Percentiles rank a stretch among this genome's conserved stretches.
phyloP scores from a whole-genome alignment of 129 eudicot species.

The Pulicaria dysenterica region DNA sequence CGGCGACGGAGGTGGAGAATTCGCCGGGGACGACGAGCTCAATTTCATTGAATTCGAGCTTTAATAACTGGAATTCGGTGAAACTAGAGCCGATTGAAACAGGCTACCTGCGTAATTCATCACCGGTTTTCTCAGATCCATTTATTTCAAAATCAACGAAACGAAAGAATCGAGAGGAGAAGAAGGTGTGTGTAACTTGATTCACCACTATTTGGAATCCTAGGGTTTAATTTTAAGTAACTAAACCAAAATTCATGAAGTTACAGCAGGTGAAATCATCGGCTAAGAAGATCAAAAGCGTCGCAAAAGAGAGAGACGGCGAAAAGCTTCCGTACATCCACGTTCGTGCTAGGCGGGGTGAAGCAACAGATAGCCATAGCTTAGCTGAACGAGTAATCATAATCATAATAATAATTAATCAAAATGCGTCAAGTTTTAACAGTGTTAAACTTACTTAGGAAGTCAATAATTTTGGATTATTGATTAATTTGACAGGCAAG shows the following conservation, averaged over 20 bases:
- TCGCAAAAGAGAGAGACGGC: conserved; percentile 44
- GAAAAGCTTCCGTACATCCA: conserved; percentile 93
- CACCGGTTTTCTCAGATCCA: conserved; percentile 51
- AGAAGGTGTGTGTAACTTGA: conserved; percentile 53
- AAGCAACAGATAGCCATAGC: conserved; percentile 99
- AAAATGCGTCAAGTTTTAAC: neutral
- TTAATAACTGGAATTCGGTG: conserved; percentile 33
- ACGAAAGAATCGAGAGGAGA: conserved; percentile 83
- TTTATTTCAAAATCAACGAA: conserved; percentile 47
- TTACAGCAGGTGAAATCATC: conserved; percentile 53
- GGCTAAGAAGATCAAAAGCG: conserved; percentile 65
- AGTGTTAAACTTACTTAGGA: conserved; percentile 25
- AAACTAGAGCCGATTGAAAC: conserved; percentile 69
- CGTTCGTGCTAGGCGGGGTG: conserved; percentile 95
- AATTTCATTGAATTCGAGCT: conserved; percentile 29
- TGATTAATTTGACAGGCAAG: conserved; percentile 59
- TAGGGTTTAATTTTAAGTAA: neutral
- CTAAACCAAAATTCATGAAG: neutral
- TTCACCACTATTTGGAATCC: conserved; percentile 12
- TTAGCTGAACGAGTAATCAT: conserved; percentile 88
- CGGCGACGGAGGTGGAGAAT: conserved; percentile 34
- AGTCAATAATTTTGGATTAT: conserved; percentile 6
- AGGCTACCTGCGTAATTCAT: conserved; percentile 51
- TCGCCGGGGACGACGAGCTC: conserved; percentile 18
- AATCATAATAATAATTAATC: neutral